Evolutionary conservation across 1,284 basidiomycete genomes (phyloP), one percentile per base, ranked within the genome.

Genomic region (Ganoderma boninense): DNA sequence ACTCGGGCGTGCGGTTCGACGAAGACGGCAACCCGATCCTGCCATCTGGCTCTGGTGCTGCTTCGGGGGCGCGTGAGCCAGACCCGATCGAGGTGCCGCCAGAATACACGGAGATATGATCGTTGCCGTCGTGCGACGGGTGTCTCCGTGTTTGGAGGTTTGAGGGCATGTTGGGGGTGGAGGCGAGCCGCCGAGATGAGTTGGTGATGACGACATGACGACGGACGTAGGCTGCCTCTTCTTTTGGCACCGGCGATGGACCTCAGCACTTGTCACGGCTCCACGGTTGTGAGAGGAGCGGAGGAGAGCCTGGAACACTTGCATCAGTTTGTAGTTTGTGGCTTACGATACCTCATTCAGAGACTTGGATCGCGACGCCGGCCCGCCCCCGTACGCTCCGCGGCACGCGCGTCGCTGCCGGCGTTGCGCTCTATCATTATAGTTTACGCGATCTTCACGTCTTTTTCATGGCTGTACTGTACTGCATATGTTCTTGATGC

Each of bases 1-100:
- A 77, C 66, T 77, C 77, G 56, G 77, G 77, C n/a, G 71, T 70
- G 62, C 74, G 77, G 18, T 77, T 77, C 66, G 73, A 73, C 42
- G 54, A 46, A 29, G 49, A 66, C 26, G 74, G 75, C n/a, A 70
- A 69, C 61, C 71, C 72, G 32, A 44, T 72, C 42, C 38, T 52
- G 23, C 23, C 67, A 46, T 49, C 38, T 10, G 66, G 60, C 20
- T 40, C 38, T 16, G 66, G 49, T 4, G 16, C 29, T 20, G 56
- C 14, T 35, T 40, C 35, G 8, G 57, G 6, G 18, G 20, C 57
- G 57, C 57, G 18, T 10, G 35, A 60, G 20, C 57, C 57, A 38
- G 60, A 62, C 11, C 40, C 60, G 60, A 40, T 62, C 26, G 76
- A 77, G 26, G 72, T 74, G 2, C 76, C 76, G 10, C 76, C 75